A percentile compares a stretch with the other conserved stretches of the same genome.
Evolutionary conservation across 2,329 filamentous ascomycete species (phyloP).

Genomic region (Aspergillus ochraceoroseus): DNA sequence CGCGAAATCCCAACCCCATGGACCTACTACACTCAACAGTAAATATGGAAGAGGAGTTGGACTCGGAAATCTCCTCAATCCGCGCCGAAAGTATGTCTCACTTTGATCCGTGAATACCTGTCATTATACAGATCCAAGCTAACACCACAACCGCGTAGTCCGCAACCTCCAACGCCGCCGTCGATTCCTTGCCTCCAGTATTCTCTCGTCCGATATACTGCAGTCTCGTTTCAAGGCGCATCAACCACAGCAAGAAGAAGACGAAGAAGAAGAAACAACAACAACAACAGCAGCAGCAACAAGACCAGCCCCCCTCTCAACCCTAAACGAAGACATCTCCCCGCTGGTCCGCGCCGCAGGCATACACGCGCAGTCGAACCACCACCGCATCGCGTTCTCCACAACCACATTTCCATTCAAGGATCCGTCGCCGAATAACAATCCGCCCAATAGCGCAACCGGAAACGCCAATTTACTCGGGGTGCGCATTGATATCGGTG

Average conservation of each 20-base stretch:
- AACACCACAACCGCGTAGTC: constrained; percentile 28
- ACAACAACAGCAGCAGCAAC: constrained; percentile 4
- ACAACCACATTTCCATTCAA: constrained; percentile 45
- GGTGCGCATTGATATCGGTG: constrained; percentile 42
- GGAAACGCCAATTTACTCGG: constrained; percentile 32
- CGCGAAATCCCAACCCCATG: constrained; percentile 3
- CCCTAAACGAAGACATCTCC: constrained; percentile 27
- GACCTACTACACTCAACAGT: constrained; percentile 3
- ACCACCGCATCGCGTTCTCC: constrained; percentile 44
- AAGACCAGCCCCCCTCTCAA: constrained; percentile 1
- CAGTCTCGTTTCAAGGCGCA: constrained; percentile 25
- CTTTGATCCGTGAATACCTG: no score
- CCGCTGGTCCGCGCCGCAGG: constrained; percentile 31
- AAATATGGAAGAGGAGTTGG: constrained; percentile 29
- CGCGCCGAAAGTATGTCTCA: constrained; percentile 39
- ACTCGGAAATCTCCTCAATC: constrained; percentile 41
- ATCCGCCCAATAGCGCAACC: constrained; percentile 13
- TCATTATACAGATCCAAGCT: not conserved
- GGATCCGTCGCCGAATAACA: constrained; percentile 43
- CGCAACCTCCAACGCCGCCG: constrained; percentile 37
- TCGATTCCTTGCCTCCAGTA: constrained; percentile 39
- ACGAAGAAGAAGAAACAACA: constrained; percentile 11
- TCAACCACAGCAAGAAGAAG: no score
- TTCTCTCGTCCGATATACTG: constrained; percentile 39
- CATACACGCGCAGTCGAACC: constrained; percentile 36